Evolutionary conservation across 257 asterid genomes (phyloP), one percentile per base, ranked within the genome.

Genomic region (Solanum bulbocastanum): DNA sequence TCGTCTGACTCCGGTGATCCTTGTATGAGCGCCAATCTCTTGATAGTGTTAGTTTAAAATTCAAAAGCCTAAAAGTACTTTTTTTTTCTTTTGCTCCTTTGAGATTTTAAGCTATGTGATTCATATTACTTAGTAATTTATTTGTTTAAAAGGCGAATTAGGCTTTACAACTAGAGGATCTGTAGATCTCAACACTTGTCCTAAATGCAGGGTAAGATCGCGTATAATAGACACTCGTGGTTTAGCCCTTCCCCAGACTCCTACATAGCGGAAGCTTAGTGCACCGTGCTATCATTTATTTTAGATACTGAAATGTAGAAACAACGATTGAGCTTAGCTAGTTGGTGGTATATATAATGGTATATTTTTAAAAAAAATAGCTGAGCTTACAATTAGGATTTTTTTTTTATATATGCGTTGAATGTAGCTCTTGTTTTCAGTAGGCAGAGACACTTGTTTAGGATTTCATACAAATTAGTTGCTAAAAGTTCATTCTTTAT

Each of bases 1-100:
- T 91, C 95, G 83, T 85, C 93, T 3, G 91, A 91, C 81, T 56
- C 94, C 27, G 86, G 90, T 65, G 95, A 92, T 74, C 87, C 95
- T 14, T 91, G 98, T 95, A 94, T 66, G 91, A 65, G 66, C 32
- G 46, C 60, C 33, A 36, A 62, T 88, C 65, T 56, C 87, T 52
- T 1, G 27, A 39, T 30, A 40, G 16, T 58, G 1, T 62, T 85
- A 39, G 20, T 27, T 66, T 42, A 42, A 42, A 15, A 79, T 30
- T 46, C 60, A 44, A 44, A 81, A 81, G 16, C 40, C 25, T n/a
- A 86, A 20, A 86, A 71, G 13, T 71, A 36, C 23, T 30, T 58
- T 40, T 37, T 36, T 12, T 10, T 9, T 1, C 11, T 66, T 84
- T 68, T 42, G 25, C 83, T 37, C 36, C 12, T 84, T 84, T 27